These are phyloP conservation scores for Didymosphaeria variabile DNA, from an alignment of 2,329 filamentous ascomycete genomes.

Conservation along the genomic window DNA sequence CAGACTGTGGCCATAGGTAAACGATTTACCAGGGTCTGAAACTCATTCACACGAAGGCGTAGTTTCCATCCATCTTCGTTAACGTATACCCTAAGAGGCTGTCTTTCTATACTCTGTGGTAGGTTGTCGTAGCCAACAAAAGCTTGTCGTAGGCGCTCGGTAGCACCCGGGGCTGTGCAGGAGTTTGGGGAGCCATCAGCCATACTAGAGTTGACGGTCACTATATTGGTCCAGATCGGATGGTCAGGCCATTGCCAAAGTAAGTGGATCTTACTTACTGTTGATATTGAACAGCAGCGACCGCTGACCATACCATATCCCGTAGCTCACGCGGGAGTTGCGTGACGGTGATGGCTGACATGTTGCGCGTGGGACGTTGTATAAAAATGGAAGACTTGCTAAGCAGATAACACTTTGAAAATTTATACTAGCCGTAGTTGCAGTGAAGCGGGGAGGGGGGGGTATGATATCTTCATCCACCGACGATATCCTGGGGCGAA, in stretches of 20 bases:
- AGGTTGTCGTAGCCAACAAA: conserved; percentile 6
- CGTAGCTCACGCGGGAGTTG: conserved; percentile 6
- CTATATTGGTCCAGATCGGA: neutral
- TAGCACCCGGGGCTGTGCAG: neutral
- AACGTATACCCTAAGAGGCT: conserved; percentile 2
- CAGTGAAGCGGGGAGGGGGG: neutral
- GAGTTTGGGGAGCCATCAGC: neutral
- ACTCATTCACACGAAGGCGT: conserved; percentile 6
- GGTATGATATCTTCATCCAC: neutral
- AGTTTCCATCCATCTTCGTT: neutral
- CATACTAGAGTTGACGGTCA: neutral
- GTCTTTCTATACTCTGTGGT: neutral
- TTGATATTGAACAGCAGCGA: conserved; percentile 8
- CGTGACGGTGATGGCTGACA: conserved; percentile 1
- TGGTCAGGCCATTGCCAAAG: neutral
- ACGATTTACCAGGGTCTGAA: conserved; percentile 1
- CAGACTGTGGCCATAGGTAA: conserved; percentile 11
- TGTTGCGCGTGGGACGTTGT: neutral
- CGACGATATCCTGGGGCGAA: neutral
- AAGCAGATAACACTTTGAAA: neutral
- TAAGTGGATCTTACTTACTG: conserved; percentile 2
- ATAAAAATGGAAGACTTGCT: neutral
- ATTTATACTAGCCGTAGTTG: neutral
- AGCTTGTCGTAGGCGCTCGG: conserved; percentile 5
- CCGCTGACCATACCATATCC: conserved; percentile 10